Percentiles rank a stretch among this genome's conserved stretches.
Evolutionary conservation across 1,284 basidiomycete genomes (phyloP).

Genomic region (Coniferiporia sulphurascens): DNA sequence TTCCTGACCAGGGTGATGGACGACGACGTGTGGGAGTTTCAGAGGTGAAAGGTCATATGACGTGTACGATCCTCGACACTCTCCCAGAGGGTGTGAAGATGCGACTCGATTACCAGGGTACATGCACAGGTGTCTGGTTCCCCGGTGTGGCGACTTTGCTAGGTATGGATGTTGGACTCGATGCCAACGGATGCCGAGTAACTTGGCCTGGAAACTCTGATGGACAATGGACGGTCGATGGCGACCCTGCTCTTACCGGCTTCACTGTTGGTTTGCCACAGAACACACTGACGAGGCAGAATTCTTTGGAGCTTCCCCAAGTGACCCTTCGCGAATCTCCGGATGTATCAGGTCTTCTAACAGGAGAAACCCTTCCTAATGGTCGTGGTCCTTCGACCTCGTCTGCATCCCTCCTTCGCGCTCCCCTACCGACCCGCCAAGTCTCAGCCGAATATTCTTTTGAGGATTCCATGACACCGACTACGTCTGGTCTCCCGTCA

Average conservation of each 20-base stretch:
- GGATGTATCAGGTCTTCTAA: conserved; percentile 20
- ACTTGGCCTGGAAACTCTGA: conserved; percentile 53
- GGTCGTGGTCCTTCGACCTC: conserved; percentile 37
- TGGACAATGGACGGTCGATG: conserved; percentile 54
- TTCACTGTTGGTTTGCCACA: conserved; percentile 46
- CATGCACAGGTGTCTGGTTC: conserved; percentile 72
- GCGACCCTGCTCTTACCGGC: conserved; percentile 58
- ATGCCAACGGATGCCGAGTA: conserved; percentile 61
- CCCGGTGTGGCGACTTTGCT: conserved; percentile 75
- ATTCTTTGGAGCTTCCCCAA: conserved; percentile 45
- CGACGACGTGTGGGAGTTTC: conserved; percentile 63
- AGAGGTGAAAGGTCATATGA: conserved; percentile 61
- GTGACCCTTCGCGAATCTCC: conserved; percentile 15
- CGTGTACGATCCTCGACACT: conserved; percentile 51
- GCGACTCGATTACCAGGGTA: conserved; percentile 63
- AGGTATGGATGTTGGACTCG: conserved; percentile 70
- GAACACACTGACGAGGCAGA: conserved; percentile 34
- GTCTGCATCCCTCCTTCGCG: conserved; percentile 60
- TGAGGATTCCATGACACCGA: conserved; percentile 52
- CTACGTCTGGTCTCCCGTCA: conserved; percentile 47
- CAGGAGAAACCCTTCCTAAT: conserved; percentile 25
- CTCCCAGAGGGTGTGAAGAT: conserved; percentile 57
- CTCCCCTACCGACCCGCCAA: conserved; percentile 58
- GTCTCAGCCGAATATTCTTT: conserved; percentile 64
- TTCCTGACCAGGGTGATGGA: conserved; percentile 44